Conservation (phyloP, 2,329 filamentous ascomycete genomes). For the Cercospora nicotianae region DNA sequence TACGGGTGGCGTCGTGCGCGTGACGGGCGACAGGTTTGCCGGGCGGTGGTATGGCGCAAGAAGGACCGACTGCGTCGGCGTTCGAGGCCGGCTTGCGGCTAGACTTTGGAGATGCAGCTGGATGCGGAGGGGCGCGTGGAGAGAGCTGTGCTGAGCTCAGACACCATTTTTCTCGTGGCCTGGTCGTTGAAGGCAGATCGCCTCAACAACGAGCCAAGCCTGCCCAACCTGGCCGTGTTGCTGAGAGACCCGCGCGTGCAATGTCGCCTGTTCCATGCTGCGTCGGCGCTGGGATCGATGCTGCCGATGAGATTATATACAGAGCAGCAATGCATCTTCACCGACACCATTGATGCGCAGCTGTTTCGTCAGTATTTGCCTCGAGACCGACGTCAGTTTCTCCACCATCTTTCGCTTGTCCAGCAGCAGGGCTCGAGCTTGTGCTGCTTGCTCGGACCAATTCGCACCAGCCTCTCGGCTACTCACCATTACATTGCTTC, state of each 20-base stretch:
- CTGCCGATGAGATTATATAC: background rate
- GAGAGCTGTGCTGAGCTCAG: background rate
- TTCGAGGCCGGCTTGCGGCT: background rate
- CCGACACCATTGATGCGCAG: background rate
- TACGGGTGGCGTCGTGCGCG: background rate
- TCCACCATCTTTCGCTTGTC: background rate
- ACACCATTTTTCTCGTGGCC: background rate
- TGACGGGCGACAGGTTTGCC: background rate
- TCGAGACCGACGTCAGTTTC: background rate
- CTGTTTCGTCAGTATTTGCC: background rate
- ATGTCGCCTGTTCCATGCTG: background rate
- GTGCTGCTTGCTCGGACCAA: background rate
- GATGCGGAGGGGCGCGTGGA: conserved; percentile 5
- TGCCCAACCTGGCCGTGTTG: background rate
- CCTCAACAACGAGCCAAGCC: background rate
- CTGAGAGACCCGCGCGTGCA: background rate
- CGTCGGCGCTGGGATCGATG: background rate
- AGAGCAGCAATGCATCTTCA: background rate
- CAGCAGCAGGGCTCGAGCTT: conserved; percentile 2
- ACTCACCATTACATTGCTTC: background rate
- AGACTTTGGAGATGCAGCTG: background rate
- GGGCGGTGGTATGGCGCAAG: background rate
- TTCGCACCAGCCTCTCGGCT: background rate
- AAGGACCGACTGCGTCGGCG: background rate
- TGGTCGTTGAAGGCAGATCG: background rate